These are phyloP conservation scores for Candida stauntonica DNA, from an alignment of 805 yeast species.

Conservation along the genomic window DNA sequence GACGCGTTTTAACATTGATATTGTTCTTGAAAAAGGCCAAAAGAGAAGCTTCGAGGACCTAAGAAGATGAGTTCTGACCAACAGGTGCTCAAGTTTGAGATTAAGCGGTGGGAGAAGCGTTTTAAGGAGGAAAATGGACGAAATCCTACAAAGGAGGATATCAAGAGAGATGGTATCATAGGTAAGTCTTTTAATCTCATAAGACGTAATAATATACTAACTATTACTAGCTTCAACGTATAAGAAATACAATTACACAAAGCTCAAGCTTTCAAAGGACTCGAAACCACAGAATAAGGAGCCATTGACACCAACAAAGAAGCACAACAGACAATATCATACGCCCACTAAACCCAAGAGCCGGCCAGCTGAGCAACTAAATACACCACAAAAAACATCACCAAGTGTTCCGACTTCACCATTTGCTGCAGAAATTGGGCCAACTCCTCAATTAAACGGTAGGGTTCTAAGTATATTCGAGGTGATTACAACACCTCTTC, in stretches of 20 bases:
- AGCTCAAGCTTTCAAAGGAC: conserved; percentile 1
- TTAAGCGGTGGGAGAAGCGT: conserved; percentile 53
- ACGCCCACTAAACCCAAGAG: background rate
- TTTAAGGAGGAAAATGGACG: conserved; percentile 37
- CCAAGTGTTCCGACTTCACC: conserved; percentile 15
- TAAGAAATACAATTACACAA: background rate
- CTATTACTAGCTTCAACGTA: background rate
- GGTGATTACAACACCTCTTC: conserved; percentile 18
- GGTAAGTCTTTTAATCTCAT: conserved; percentile 4
- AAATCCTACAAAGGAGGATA: conserved; percentile 45
- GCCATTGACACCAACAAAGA: background rate
- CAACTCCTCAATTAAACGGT: conserved; percentile 85
- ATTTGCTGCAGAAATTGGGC: conserved; percentile 52
- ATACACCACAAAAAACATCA: conserved; percentile 24
- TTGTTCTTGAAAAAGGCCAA: too few relatives aligned
- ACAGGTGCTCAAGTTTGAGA: conserved; percentile 33
- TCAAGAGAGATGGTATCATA: conserved; percentile 36
- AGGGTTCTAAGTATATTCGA: conserved; percentile 72
- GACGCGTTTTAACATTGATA: background rate
- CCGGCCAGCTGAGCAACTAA: conserved; percentile 4
- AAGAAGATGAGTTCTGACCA: conserved; percentile 11
- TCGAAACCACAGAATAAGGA: background rate
- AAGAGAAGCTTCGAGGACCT: too few relatives aligned
- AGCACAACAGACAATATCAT: background rate
- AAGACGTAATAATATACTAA: background rate